Conservation (phyloP, 2,329 filamentous ascomycete genomes). For the Cladosporium colombiae region DNA sequence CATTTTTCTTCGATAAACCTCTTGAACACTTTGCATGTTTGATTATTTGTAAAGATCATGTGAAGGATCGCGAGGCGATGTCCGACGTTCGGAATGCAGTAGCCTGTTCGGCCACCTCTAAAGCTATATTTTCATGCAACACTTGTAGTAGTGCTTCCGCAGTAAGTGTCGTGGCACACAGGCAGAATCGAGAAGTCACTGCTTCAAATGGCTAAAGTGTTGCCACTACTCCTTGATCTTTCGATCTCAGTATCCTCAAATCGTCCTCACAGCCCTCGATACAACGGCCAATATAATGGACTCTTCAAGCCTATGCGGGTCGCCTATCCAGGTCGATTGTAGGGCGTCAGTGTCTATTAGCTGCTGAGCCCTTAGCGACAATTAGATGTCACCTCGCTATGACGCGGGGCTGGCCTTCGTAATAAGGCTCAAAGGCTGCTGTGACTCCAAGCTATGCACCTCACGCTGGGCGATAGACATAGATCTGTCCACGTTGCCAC, state of each 20-base stretch:
- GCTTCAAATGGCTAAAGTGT: neutral
- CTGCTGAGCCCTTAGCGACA: neutral
- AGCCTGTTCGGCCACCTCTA: too few relatives aligned
- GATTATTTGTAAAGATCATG: neutral
- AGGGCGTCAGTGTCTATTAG: neutral
- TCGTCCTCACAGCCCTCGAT: neutral
- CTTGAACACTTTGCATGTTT: neutral
- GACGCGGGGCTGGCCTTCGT: neutral
- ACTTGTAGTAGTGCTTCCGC: neutral
- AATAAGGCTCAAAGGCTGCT: neutral
- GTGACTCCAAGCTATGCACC: neutral
- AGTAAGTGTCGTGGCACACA: neutral
- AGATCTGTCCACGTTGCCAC: neutral
- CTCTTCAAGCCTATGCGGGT: neutral
- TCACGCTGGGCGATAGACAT: neutral
- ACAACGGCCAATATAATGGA: neutral
- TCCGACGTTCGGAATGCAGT: neutral
- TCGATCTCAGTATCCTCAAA: neutral
- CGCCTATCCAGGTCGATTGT: neutral
- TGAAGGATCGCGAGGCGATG: neutral
- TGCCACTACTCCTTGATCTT: neutral
- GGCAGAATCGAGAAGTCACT: neutral
- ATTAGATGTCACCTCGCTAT: neutral
- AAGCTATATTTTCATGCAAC: too few relatives aligned
- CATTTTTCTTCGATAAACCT: slow-evolving; percentile 9